These are phyloP conservation scores for Aspergillus wentii DNA, from an alignment of 495 filamentous ascomycete genomes.

Conservation along the genomic window DNA sequence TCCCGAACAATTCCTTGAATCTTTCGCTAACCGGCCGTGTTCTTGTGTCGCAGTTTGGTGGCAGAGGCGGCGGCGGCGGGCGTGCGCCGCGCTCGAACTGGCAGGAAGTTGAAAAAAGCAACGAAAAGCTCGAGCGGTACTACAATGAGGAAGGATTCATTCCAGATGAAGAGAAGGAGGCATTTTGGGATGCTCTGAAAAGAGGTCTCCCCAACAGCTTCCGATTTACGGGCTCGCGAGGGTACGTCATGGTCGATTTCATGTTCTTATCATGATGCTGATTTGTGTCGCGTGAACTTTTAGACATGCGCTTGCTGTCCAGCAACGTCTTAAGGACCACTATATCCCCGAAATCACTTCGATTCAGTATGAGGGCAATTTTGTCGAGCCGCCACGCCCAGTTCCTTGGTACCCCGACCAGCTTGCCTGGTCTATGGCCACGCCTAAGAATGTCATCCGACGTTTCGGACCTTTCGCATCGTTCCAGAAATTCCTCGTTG, in stretches of 20 bases:
- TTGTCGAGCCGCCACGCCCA: constrained; percentile 71
- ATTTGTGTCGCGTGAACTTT: constrained; percentile 2
- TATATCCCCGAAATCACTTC: constrained; percentile 86
- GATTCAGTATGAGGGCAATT: constrained; percentile 72
- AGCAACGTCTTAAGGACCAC: constrained; percentile 74
- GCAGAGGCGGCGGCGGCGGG: constrained; percentile 27
- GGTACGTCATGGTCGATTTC: constrained; percentile 41
- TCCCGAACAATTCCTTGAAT: constrained; percentile 9
- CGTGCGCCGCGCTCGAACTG: constrained; percentile 35
- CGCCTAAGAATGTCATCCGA: constrained; percentile 87
- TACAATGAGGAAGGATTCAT: constrained; percentile 75
- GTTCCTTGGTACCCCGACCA: constrained; percentile 90
- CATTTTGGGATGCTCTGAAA: constrained; percentile 77
- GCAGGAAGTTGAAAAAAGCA: constrained; percentile 59
- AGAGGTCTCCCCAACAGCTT: constrained; percentile 92
- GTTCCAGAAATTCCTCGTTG: constrained; percentile 97
- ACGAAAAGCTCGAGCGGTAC: constrained; percentile 73
- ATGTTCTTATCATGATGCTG: constrained; percentile 6
- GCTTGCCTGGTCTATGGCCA: constrained; percentile 94
- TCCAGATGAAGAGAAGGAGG: constrained; percentile 62
- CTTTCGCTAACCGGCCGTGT: constrained; percentile 4
- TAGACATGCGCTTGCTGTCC: constrained; percentile 82
- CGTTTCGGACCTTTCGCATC: constrained; percentile 87
- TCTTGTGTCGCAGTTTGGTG: constrained; percentile 22
- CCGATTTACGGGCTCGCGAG: constrained; percentile 89